Evolutionary conservation across 352 stramenopile species (phyloP).

Genomic region (Aphanomyces cochlioides): DNA sequence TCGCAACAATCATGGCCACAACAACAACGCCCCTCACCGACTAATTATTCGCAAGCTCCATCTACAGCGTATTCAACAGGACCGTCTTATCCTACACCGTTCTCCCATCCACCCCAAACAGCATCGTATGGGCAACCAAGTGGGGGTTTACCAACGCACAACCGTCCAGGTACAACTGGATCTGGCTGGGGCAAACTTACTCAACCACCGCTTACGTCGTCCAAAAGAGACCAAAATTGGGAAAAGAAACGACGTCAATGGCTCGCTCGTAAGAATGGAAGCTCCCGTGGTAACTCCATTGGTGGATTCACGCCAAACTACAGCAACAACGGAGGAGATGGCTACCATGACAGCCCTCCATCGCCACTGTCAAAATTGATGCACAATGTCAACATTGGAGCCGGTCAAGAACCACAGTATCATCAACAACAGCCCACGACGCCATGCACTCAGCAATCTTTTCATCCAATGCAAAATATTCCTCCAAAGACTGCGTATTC

Average conservation of each 20-base stretch:
- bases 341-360: constrained; percentile 38
- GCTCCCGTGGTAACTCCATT: constrained; percentile 24
- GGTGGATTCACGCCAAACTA: constrained; percentile 17
- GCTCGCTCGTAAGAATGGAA: constrained; percentile 52
- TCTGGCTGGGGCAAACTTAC: constrained; percentile 35
- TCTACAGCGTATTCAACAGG: constrained; percentile 15
- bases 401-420: constrained; percentile 14
- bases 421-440: background rate
- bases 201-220: constrained; percentile 67
- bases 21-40: constrained; percentile 29
- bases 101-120: background rate
- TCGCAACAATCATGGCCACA: constrained; percentile 14
- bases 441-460: no score
- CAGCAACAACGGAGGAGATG: constrained; percentile 15
- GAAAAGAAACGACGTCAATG: constrained; percentile 69
- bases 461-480: no score
- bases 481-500: no score
- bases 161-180: constrained; percentile 20
- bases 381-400: constrained; percentile 43
- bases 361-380: constrained; percentile 75
- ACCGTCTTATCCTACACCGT: background rate
- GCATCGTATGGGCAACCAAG: constrained; percentile 2
- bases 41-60: constrained; percentile 25
- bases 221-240: constrained; percentile 78
- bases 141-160: constrained; percentile 20